A percentile compares a stretch with the other conserved stretches of the same genome.
Evolutionary conservation across 306 rosid genomes (phyloP).

Genomic region (Pterocarpus santalinus): DNA sequence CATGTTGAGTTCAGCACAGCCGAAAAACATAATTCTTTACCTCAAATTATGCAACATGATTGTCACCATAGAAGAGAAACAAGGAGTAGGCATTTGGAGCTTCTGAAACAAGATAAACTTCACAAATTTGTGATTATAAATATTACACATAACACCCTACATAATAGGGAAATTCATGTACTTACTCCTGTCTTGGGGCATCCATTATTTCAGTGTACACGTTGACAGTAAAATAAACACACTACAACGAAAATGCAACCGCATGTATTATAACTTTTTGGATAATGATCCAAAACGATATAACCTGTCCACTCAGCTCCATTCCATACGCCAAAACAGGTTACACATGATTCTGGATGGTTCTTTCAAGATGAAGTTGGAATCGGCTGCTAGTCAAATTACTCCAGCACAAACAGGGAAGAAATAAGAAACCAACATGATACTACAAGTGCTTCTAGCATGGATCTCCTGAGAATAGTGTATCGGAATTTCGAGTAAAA

Average conservation of each 20-base stretch:
- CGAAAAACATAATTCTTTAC: neutral
- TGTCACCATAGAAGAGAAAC: neutral
- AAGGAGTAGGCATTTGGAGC: neutral
- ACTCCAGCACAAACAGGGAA: constrained; percentile 40
- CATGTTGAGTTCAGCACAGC: neutral
- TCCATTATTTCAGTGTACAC: constrained; percentile 12
- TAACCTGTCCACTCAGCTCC: constrained; percentile 32
- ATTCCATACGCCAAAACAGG: constrained; percentile 41
- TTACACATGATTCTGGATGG: constrained; percentile 23
- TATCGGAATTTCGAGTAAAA: constrained; percentile 29
- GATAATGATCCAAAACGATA: constrained; percentile 30
- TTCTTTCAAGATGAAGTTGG: constrained; percentile 32
- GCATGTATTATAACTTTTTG: constrained; percentile 24
- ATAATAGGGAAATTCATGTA: constrained; percentile 24
- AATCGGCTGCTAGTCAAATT: constrained; percentile 28
- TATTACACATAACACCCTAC: constrained; percentile 27
- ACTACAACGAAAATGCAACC: constrained; percentile 10
- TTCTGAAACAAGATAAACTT: constrained; percentile 18
- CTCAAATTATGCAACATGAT: neutral
- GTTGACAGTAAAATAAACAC: constrained; percentile 18
- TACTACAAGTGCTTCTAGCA: constrained; percentile 21
- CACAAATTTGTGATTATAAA: constrained; percentile 3
- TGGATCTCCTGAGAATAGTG: constrained; percentile 37
- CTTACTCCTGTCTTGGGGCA: constrained; percentile 32
- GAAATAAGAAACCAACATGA: constrained; percentile 41